phyloP scores from a whole-genome alignment of 164 flowering plant species.

The Dillenia turbinata region DNA sequence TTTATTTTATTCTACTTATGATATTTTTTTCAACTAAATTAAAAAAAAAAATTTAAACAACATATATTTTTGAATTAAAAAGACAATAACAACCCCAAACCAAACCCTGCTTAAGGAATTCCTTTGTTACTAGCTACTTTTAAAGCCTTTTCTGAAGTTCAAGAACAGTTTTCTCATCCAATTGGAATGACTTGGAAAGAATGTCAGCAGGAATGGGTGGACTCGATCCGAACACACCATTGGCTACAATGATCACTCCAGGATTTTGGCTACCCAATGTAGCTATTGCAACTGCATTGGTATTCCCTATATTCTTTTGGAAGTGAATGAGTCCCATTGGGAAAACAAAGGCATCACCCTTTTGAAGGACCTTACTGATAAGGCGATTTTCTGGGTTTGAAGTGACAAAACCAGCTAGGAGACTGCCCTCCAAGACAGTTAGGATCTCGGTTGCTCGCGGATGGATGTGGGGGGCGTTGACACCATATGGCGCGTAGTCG shows the following conservation, averaged over 20 bases:
- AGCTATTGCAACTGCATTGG: conserved; percentile 13
- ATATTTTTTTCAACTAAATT: too few species aligned
- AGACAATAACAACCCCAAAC: too few species aligned
- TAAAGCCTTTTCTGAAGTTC: too few species aligned
- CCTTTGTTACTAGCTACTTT: too few species aligned
- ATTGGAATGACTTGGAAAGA: conserved; percentile 18
- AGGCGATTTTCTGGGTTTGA: conserved; percentile 15
- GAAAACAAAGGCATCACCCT: conserved; percentile 24
- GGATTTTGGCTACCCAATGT: conserved; percentile 18
- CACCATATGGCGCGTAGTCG: conserved; percentile 19
- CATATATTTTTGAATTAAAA: too few species aligned
- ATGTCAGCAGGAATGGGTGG: conserved; percentile 10
- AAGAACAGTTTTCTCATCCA: background rate
- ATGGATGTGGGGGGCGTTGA: conserved; percentile 22
- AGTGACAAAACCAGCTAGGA: conserved; percentile 13
- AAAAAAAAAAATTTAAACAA: too few species aligned
- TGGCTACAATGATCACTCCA: conserved; percentile 10
- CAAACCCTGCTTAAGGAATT: too few species aligned
- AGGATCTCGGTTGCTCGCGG: conserved; percentile 21
- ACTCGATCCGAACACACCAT: conserved; percentile 14
- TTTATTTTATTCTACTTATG: too few species aligned
- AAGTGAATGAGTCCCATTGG: conserved; percentile 22
- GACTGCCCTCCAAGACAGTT: conserved; percentile 14
- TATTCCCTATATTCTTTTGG: conserved; percentile 15
- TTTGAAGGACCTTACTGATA: conserved; percentile 14